Conservation (phyloP, 345 rosid species). For the Pistacia vera region DNA sequence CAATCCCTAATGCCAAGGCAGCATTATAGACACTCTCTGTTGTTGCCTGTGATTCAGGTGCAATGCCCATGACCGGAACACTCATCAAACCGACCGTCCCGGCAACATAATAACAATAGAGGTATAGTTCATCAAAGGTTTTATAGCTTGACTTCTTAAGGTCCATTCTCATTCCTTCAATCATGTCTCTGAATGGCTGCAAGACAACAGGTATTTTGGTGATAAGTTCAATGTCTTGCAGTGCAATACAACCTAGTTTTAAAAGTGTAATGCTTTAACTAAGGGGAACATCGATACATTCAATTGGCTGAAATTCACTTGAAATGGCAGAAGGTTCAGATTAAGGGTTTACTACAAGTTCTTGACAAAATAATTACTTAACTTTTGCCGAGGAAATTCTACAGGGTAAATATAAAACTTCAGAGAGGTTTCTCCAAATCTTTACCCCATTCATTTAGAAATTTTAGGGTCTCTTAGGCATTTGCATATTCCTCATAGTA, state of each 20-base stretch:
- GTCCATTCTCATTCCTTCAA: slow-evolving; percentile 87
- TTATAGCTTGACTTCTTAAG: slow-evolving; percentile 64
- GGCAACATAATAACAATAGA: slow-evolving; percentile 77
- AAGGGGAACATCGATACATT: background rate
- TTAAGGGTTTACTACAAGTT: background rate
- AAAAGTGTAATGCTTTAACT: background rate
- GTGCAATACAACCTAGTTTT: background rate
- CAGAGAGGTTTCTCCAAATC: background rate
- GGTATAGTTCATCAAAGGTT: slow-evolving; percentile 72
- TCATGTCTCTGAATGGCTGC: slow-evolving; percentile 86
- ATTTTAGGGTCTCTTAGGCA: background rate
- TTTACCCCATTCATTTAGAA: background rate
- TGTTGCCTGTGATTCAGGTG: slow-evolving; percentile 64
- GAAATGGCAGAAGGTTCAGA: slow-evolving; percentile 1
- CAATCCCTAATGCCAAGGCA: slow-evolving; percentile 78
- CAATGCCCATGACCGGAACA: slow-evolving; percentile 80
- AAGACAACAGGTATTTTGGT: slow-evolving; percentile 12
- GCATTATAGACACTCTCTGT: slow-evolving; percentile 74
- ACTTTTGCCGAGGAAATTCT: background rate
- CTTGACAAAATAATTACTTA: background rate
- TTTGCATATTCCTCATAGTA: background rate
- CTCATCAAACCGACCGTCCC: slow-evolving; percentile 81
- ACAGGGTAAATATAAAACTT: background rate
- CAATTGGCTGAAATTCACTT: background rate
- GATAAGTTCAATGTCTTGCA: background rate